Base-by-base conservation (phyloP, 1,284 basidiomycete genomes). In the Anthracocystis setariae region DNA sequence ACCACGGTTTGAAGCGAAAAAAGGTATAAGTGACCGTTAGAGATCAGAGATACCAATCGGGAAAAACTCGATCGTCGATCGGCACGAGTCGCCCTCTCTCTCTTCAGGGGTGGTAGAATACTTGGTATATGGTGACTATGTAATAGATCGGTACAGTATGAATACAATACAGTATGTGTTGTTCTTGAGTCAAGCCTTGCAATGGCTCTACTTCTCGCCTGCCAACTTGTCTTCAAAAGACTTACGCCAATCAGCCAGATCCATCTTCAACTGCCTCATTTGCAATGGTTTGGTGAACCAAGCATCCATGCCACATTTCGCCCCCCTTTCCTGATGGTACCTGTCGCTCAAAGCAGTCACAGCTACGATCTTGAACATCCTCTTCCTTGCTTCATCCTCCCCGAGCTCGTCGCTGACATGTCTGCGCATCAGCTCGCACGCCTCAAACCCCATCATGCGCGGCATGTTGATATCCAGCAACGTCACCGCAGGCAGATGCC, bases 401-500 rank as follows among this genome's bases (percentile, higher is more conserved):
- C 15, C 38, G 10, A 55, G 20, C 18, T 47, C 45, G 15, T 62
- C 48, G 12, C 32, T 37, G 1, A 56, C 52, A 29, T 59, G 46
- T n/a, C 35, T 24, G 8, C 73, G 62, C 73, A 78, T 78, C 15
- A 46, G 51, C 27, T 58, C 25, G 29, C 61, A 65, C 20, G 77
- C 73, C 23, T 77, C 76, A 47, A 75, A 78, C 5, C 77, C 74
- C 56, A 68, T 62, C 76, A 77, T 70, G 10, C 51, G 21, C 1
- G 77, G 77, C 76, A 78, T 77, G 46, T 73, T 75, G 64, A 78
- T 78, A 54, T 78, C 77, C 12, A 78, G 57, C 53, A 78, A 47
- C 3, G 68, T 67, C 29, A 78, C 66, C 8, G 57, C 45, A 3
- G 76, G 76, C 4, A 56, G 42, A 39, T 74, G 57, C 43, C 50